Conservation (phyloP, 495 filamentous ascomycete species). For the Oidiodendron maius region DNA sequence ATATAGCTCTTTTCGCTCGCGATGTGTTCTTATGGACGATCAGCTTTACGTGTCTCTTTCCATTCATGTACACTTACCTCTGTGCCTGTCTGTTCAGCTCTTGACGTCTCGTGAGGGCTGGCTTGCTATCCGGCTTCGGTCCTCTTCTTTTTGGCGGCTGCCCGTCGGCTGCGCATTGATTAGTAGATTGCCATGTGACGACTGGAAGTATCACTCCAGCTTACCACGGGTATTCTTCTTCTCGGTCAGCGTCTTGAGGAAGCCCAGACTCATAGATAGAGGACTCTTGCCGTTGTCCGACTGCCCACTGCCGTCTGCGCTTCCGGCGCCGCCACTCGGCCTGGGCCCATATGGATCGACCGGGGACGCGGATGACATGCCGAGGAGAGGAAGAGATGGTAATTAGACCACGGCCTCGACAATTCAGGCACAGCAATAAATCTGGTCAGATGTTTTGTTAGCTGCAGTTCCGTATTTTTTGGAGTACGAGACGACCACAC, state of each 20-base stretch:
- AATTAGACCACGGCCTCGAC: no score
- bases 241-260: constrained; percentile 54
- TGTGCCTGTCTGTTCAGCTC: constrained; percentile 95
- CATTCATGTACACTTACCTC: constrained; percentile 48
- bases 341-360: constrained; percentile 21
- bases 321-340: constrained; percentile 4
- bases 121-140: constrained; percentile 95
- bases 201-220: constrained; percentile 10
- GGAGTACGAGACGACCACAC: no score
- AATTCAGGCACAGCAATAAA: no score
- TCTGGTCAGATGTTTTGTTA: no score
- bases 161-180: constrained; percentile 53
- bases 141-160: constrained; percentile 83
- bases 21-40: constrained; percentile 62
- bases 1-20: constrained; percentile 93
- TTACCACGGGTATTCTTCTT: constrained; percentile 54
- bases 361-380: constrained; percentile 20
- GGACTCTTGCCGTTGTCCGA: constrained; percentile 42
- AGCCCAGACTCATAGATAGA: constrained; percentile 47
- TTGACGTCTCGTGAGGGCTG: constrained; percentile 85
- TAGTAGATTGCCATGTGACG: constrained; percentile 2
- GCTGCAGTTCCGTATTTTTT: no score
- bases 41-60: neutral
- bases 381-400: no score
- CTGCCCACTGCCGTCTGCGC: constrained; percentile 22